A percentile compares a stretch with the other conserved stretches of the same genome.
Conservation (phyloP, 192 early-diverging fungal species). For the Backusella tuberculispora region DNA sequence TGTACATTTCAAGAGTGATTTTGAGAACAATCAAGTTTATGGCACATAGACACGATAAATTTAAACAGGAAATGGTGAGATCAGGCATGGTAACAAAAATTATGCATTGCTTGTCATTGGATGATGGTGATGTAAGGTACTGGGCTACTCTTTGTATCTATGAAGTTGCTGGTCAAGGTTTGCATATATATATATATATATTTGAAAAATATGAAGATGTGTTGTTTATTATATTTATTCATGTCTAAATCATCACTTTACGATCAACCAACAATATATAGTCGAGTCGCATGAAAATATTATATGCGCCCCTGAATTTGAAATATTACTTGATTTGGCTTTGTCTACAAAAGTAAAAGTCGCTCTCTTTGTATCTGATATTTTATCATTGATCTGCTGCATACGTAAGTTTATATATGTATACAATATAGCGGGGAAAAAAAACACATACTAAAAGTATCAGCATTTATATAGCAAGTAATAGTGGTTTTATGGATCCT, state of each 20-base stretch:
- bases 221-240: background rate
- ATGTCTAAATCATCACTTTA: background rate
- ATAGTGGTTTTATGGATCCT: constrained; percentile 26
- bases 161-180: constrained; percentile 46
- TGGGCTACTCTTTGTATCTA: constrained; percentile 65
- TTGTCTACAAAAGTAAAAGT: constrained; percentile 32
- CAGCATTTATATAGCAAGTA: constrained; percentile 21
- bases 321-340: constrained; percentile 35
- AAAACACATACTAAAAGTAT: background rate
- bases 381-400: constrained; percentile 40
- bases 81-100: constrained; percentile 61
- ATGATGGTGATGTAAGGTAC: constrained; percentile 76
- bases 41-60: constrained; percentile 58
- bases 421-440: background rate
- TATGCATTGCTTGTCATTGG: constrained; percentile 61
- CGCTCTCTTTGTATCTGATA: constrained; percentile 38
- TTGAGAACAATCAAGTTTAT: constrained; percentile 74
- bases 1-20: constrained; percentile 70
- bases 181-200: too few species aligned
- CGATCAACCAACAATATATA: background rate
- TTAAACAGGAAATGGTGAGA: constrained; percentile 65
- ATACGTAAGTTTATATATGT: constrained; percentile 23
- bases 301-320: constrained; percentile 39
- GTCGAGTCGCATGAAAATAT: constrained; percentile 43
- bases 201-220: background rate